Base-by-base conservation (phyloP, 129 eudicot genomes). In the Centella asiatica region DNA sequence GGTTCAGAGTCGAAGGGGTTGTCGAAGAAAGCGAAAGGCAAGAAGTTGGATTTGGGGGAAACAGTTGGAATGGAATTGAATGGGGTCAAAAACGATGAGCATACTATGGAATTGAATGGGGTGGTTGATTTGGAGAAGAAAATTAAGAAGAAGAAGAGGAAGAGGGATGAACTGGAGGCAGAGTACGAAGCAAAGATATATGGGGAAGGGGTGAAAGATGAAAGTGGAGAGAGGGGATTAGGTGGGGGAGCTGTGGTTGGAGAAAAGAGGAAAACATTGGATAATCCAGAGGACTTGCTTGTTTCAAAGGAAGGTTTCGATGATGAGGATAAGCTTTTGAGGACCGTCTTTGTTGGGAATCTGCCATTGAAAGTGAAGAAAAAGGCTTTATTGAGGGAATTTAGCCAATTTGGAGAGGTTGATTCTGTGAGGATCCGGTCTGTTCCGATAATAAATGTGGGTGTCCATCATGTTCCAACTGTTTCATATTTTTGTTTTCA, bases 331-430 rank as follows among this genome's bases (percentile, higher is more conserved):
- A 93, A 93, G 83, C 63, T 93, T 47, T 73, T 83, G 60, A 88
- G 99, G 75, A 93, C 99, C 39, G 80, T 88, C 27, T 93, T 93
- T 78, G 96, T 93, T 63, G 99, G 99, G 54, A 93, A 93, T 73
- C 75, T 93, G 75, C 96, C 96, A 1, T 66, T 93, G 80, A 93
- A 93, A 77, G 78, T 83, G 26, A 93, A 93, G 85, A 93, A 88
- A 69, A 93, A 88, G 79, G 81, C 75, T 0, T 70, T 93, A 66
- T 26, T 75, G 60, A 88, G 70, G 70, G 99, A 93, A 68, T 93
- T 93, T 70, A 68, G 62, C 27, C 80, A 74, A 58, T 93, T 88
- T 72, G 99, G 99, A 5, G 99, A 85, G 57, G 72, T 93, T 19
- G 99, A 82, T 42, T 93, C 99, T 9, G 78, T 93, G 29, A 69